Conservation (phyloP, 2,329 filamentous ascomycete genomes). For the Aspergillus persii region DNA sequence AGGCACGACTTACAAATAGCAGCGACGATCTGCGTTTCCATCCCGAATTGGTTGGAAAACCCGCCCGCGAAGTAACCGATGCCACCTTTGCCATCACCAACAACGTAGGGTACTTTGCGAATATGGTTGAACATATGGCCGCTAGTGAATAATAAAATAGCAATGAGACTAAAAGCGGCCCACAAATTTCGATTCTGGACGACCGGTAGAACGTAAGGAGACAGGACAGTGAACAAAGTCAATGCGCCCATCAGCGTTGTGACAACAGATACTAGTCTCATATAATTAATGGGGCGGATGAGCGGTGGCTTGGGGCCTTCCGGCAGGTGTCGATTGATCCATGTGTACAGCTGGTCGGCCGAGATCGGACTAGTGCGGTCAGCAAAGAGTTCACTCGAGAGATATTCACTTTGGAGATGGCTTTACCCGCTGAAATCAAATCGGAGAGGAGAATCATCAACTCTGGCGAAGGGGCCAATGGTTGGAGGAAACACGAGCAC, state of each 20-base stretch:
- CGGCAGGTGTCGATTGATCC: slow-evolving; percentile 77
- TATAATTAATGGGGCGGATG: slow-evolving; percentile 82
- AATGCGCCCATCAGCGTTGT: slow-evolving; percentile 68
- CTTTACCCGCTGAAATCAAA: slow-evolving; percentile 85
- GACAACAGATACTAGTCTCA: slow-evolving; percentile 66
- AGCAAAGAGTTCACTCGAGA: not conserved
- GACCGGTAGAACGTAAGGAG: slow-evolving; percentile 76
- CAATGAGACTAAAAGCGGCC: slow-evolving; percentile 84
- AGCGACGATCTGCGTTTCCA: slow-evolving; percentile 94
- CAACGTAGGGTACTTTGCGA: slow-evolving; percentile 88
- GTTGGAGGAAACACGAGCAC: slow-evolving; percentile 86
- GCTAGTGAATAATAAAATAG: slow-evolving; percentile 87
- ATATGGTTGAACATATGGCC: slow-evolving; percentile 99
- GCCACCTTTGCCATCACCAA: slow-evolving; percentile 78
- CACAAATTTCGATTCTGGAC: slow-evolving; percentile 90
- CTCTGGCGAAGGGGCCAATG: slow-evolving; percentile 71
- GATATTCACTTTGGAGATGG: not conserved
- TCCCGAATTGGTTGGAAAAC: slow-evolving; percentile 88
- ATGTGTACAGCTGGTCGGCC: slow-evolving; percentile 75
- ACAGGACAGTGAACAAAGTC: slow-evolving; percentile 68
- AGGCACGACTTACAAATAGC: slow-evolving; percentile 76
- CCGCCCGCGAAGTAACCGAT: slow-evolving; percentile 87
- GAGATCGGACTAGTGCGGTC: slow-evolving; percentile 57
- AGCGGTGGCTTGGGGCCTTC: slow-evolving; percentile 74
- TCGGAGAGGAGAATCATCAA: slow-evolving; percentile 66